phyloP scores from a whole-genome alignment of 2,329 filamentous ascomycete species.

The Shiraia bambusicola region DNA sequence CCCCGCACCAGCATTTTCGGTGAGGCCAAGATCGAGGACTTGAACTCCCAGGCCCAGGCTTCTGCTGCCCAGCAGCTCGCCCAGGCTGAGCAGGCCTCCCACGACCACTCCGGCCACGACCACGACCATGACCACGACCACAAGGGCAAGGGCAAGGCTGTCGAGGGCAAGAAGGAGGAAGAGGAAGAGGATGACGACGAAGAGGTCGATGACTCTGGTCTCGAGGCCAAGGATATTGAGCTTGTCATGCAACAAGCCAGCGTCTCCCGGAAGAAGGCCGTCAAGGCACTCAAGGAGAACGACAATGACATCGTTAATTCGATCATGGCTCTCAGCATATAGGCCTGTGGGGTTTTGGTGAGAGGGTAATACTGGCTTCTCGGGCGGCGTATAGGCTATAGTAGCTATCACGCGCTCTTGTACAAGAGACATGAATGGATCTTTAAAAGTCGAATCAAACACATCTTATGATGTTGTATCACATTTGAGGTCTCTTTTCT shows the following conservation, averaged over 20 bases:
- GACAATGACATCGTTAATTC: conserved; percentile 99
- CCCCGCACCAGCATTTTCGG: conserved; percentile 78
- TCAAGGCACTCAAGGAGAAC: conserved; percentile 98
- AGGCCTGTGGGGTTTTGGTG: conserved; percentile 18
- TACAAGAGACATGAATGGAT: conserved; percentile 34
- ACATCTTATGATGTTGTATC: background rate
- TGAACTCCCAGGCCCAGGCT: conserved; percentile 97
- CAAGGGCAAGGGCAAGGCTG: conserved; percentile 65
- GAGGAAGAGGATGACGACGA: conserved; percentile 89
- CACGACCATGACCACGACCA: conserved; percentile 68
- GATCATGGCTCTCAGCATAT: conserved; percentile 87
- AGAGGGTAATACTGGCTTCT: conserved; percentile 15
- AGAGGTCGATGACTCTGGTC: conserved; percentile 89
- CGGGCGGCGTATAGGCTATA: conserved; percentile 16
- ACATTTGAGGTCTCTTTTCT: background rate
- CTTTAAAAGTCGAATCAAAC: conserved; percentile 11
- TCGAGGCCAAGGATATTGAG: conserved; percentile 99
- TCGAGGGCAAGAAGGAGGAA: conserved; percentile 60
- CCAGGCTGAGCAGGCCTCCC: conserved; percentile 65
- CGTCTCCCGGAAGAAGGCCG: conserved; percentile 95
- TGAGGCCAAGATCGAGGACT: conserved; percentile 99
- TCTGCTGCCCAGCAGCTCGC: conserved; percentile 94
- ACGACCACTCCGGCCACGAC: conserved; percentile 72
- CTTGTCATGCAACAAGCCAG: conserved; percentile 97
- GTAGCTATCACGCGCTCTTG: conserved; percentile 14